Evolutionary conservation across 2,329 filamentous ascomycete species (phyloP).

Genomic region (Exserohilum turcica): DNA sequence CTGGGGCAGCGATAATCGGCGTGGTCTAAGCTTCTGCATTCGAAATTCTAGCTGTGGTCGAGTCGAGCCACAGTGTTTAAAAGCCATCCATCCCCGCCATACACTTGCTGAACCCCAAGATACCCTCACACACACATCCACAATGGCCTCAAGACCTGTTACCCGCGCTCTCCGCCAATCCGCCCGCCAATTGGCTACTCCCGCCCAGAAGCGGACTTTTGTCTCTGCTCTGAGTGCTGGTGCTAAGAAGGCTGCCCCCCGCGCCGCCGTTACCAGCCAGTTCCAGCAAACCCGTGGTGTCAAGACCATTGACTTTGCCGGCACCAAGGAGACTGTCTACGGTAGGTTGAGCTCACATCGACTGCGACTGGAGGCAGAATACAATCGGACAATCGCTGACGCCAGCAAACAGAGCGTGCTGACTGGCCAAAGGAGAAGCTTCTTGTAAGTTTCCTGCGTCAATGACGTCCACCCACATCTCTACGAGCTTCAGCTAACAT

Average conservation of each 20-base stretch:
- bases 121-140: conserved; percentile 49
- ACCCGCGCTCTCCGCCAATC: conserved; percentile 63
- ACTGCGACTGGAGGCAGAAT: conserved; percentile 19
- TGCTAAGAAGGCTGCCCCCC: conserved; percentile 51
- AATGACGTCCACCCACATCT: conserved; percentile 17
- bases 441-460: conserved; percentile 66
- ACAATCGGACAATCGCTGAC: conserved; percentile 30
- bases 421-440: conserved; percentile 99
- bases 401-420: conserved; percentile 73
- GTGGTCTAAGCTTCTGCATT: conserved; percentile 22
- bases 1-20: conserved; percentile 22
- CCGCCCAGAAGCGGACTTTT: conserved; percentile 62
- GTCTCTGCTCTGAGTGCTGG: conserved; percentile 60
- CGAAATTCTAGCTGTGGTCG: conserved; percentile 12
- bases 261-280: conserved; percentile 52
- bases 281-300: conserved; percentile 80
- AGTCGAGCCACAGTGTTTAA: conserved; percentile 25
- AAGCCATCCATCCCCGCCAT: conserved; percentile 31
- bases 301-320: conserved; percentile 99
- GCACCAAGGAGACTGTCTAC: conserved; percentile 91
- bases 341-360: conserved; percentile 60
- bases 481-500: conserved; percentile 34
- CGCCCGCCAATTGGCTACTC: conserved; percentile 60
- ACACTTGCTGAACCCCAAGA: conserved; percentile 32
- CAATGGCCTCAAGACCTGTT: conserved; percentile 80